Evolutionary conservation across 148 eudicot species (phyloP), one percentile per base, ranked within the genome.

Genomic region (Dysphania ambrosioides): DNA sequence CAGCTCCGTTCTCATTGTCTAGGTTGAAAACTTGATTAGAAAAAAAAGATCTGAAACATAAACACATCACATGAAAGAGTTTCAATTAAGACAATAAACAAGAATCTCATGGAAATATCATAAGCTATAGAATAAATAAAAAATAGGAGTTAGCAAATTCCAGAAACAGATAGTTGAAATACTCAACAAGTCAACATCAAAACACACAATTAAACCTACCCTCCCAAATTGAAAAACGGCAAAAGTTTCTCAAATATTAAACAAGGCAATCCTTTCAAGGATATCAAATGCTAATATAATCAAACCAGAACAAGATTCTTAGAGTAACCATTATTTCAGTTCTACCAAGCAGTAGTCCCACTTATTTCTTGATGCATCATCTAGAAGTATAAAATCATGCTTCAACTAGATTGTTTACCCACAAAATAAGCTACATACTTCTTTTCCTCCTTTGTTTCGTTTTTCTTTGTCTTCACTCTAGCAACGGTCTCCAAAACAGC

Each of bases 401-500:
- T 24, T 38, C 21, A 71, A 75, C 6, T 42, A 71, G 51, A 55
- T 4, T 36, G 3, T 16, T 74, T 68, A 68, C 21, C 38, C 41
- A 62, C 35, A 69, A 26, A n/a, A 78, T 71, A 78, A 72, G 78
- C 72, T 58, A 75, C 97, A 74, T 94, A 94, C 98, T 91, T 94
- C 72, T n/a, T n/a, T n/a, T 94, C 98, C 72, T 94, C 96, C 74
- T 91, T 94, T 34, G 98, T 91, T 61, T 91, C 98, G 83, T 94
- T 94, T 83, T 94, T 94, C 93, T 94, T 91, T 61, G 93, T 75
- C 93, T 82, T 90, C 74, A 94, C 97, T 85, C 97, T 91, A 59
- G 98, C 98, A 86, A 94, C 98, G 23, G 97, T 92, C 89, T 91
- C 98, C 87, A 94, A 61, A 83, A 88, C 89, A 75, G 98, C 98